phyloP scores from a whole-genome alignment of 306 rosid genomes.

The Abrus pulchellus region DNA sequence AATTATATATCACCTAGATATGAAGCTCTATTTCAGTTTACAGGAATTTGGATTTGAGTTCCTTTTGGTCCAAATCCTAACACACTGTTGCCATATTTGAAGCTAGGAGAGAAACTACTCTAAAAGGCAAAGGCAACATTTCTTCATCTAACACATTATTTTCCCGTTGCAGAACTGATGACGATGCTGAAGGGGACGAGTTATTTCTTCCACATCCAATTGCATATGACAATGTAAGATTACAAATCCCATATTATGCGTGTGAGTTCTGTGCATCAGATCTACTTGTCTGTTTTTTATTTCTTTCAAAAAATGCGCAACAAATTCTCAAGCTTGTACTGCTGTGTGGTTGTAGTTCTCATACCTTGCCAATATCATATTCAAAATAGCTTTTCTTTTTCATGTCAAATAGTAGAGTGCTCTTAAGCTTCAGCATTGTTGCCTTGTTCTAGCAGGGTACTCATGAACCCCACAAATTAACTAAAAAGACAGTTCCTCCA shows the following conservation, averaged over 20 bases:
- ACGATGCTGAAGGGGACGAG: conserved; percentile 76
- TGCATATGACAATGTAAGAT: conserved; percentile 59
- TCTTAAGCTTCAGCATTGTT: conserved; percentile 34
- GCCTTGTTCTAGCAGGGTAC: conserved; percentile 56
- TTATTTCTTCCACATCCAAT: conserved; percentile 60
- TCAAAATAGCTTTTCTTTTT: not conserved
- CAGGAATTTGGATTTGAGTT: not conserved
- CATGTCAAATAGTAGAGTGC: not conserved
- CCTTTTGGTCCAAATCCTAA: not conserved
- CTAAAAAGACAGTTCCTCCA: conserved; percentile 47
- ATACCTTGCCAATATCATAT: not conserved
- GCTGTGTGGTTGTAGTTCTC: not conserved
- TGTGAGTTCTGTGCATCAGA: conserved; percentile 17
- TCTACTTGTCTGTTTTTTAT: not conserved
- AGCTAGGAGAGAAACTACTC: not conserved
- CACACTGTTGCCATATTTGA: not conserved
- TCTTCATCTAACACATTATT: conserved; percentile 33
- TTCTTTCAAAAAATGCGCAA: not conserved
- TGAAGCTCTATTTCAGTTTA: not conserved
- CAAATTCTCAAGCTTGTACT: conserved; percentile 9
- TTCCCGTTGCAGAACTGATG: conserved; percentile 71
- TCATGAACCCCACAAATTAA: conserved; percentile 53
- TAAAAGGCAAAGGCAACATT: not conserved
- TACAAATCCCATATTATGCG: conserved; percentile 37
- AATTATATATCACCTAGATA: not conserved